Conservation (phyloP, 352 stramenopile species). For the Phytophthora colocasiae region DNA sequence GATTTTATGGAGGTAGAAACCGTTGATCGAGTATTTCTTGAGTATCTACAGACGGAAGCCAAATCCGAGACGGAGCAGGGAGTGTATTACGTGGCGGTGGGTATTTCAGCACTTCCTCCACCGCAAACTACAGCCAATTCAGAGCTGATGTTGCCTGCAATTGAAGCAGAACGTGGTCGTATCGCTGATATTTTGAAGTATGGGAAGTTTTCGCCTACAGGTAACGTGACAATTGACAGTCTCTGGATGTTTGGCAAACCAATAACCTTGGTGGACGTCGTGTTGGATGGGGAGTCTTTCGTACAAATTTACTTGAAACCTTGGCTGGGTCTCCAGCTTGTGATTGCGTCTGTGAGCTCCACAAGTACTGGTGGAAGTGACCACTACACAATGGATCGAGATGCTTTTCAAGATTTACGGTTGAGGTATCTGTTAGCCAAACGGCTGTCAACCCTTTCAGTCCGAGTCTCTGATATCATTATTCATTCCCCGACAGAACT, state of each 20-base stretch:
- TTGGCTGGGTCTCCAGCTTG: conserved; percentile 34
- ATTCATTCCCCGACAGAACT: conserved; percentile 9
- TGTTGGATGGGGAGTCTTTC: conserved; percentile 33
- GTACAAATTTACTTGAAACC: conserved; percentile 33
- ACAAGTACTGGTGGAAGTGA: conserved; percentile 4
- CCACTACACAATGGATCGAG: conserved; percentile 17
- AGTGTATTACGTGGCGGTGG: conserved; percentile 22
- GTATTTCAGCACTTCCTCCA: conserved; percentile 29
- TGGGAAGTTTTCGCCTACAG: conserved; percentile 2
- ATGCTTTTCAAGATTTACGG: conserved; percentile 26
- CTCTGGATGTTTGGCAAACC: conserved; percentile 23
- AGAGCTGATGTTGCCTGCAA: conserved; percentile 8
- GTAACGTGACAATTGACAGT: conserved; percentile 17
- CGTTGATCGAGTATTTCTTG: conserved; percentile 24
- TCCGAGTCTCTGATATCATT: conserved; percentile 28
- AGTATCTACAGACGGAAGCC: conserved; percentile 32
- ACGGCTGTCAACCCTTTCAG: conserved; percentile 4
- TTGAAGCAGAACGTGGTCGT: conserved; percentile 29
- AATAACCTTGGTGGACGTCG: conserved; percentile 31
- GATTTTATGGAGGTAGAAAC: conserved; percentile 21
- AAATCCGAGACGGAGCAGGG: conserved; percentile 7
- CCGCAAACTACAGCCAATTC: conserved; percentile 12
- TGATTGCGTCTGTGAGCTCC: conserved; percentile 8
- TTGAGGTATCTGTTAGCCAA: conserved; percentile 22
- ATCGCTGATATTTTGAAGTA: conserved; percentile 23